A percentile compares a stretch with the other conserved stretches of the same genome.
phyloP scores from a whole-genome alignment of 2,329 filamentous ascomycete species.

The Acephala macrosclerotiorum region DNA sequence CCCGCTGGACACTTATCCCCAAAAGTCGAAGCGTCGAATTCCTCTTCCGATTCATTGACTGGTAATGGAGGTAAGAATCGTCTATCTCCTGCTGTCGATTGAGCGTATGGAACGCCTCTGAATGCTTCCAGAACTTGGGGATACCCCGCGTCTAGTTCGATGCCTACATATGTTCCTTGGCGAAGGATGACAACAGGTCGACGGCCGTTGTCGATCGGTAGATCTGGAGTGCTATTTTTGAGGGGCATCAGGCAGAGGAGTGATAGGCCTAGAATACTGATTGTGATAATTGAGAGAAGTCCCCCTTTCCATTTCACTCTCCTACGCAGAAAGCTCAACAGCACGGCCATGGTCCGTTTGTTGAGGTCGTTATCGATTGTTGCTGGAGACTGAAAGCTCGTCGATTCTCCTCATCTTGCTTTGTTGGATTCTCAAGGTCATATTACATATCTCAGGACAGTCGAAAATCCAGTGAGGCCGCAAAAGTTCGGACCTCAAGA shows the following conservation, averaged over 20 bases:
- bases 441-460: neutral
- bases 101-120: slow-evolving; percentile 56
- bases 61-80: slow-evolving; percentile 50
- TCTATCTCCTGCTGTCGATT: slow-evolving; percentile 53
- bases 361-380: neutral
- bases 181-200: slow-evolving; percentile 31
- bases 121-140: slow-evolving; percentile 49
- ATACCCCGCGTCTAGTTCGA: slow-evolving; percentile 27
- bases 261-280: neutral
- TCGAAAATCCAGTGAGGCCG: neutral
- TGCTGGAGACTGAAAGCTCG: neutral
- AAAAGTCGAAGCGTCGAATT: slow-evolving; percentile 48
- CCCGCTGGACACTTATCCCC: slow-evolving; percentile 43
- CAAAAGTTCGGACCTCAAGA: neutral
- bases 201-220: slow-evolving; percentile 1
- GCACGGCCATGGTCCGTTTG: neutral
- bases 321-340: neutral
- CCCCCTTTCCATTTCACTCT: neutral
- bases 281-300: neutral
- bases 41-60: slow-evolving; percentile 28
- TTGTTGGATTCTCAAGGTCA: neutral
- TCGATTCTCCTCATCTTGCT: neutral
- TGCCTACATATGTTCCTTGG: slow-evolving; percentile 41
- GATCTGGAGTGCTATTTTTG: neutral
- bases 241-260: neutral